These are phyloP conservation scores for Cardiospermum halicacabum DNA, from an alignment of 345 rosid species.

Conservation along the genomic window DNA sequence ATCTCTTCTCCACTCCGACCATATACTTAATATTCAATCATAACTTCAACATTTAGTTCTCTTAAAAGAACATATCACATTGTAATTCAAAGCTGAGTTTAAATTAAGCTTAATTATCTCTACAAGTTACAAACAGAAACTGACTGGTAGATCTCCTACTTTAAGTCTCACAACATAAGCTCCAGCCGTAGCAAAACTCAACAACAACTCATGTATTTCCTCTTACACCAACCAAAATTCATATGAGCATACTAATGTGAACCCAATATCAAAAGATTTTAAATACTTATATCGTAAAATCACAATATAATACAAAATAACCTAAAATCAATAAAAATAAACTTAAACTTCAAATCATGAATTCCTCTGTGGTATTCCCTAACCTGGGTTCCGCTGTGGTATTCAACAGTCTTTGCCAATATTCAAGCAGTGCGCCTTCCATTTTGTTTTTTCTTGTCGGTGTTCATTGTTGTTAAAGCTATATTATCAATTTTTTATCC, in stretches of 20 bases:
- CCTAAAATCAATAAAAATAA: background rate
- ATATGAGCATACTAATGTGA: background rate
- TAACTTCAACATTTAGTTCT: background rate
- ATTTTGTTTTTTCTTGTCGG: too few species aligned
- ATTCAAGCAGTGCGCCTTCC: too few species aligned
- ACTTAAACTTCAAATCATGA: background rate
- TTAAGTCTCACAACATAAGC: slow-evolving; percentile 94
- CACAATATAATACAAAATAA: background rate
- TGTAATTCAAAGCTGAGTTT: background rate
- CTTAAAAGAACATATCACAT: background rate
- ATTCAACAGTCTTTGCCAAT: slow-evolving; percentile 98
- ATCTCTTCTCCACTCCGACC: slow-evolving; percentile 99
- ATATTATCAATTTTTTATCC: too few species aligned
- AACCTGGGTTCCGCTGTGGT: slow-evolving; percentile 98
- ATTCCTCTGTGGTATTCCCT: too few species aligned
- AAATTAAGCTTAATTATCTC: background rate
- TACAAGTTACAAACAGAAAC: slow-evolving; percentile 12
- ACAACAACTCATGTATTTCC: slow-evolving; percentile 84
- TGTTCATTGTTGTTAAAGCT: too few species aligned
- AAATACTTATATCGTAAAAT: background rate
- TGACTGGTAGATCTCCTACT: slow-evolving; percentile 98
- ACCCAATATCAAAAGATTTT: background rate
- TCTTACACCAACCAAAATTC: slow-evolving; percentile 49
- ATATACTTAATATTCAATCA: slow-evolving; percentile 51
- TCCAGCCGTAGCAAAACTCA: slow-evolving; percentile 93